Conservation (phyloP, 2,329 filamentous ascomycete genomes). For the Hymenoscyphus scutula region DNA sequence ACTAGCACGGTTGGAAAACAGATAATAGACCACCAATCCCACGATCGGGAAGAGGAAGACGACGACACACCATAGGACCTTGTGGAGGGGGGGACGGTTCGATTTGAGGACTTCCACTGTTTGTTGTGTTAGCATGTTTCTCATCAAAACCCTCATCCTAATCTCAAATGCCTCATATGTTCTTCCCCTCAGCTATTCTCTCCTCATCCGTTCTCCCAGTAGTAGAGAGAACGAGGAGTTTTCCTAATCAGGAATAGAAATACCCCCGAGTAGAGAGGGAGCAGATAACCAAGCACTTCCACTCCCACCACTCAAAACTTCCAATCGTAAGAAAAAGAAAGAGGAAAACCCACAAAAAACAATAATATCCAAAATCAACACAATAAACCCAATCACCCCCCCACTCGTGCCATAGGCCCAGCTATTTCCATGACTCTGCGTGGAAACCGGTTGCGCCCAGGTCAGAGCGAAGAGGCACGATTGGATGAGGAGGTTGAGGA, state of each 20-base stretch:
- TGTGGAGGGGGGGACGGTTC: constrained; percentile 54
- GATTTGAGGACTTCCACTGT: constrained; percentile 64
- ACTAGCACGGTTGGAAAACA: constrained; percentile 60
- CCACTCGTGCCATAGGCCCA: constrained; percentile 62
- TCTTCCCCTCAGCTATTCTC: too few relatives aligned
- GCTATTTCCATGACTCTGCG: constrained; percentile 41
- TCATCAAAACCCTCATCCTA: too few relatives aligned
- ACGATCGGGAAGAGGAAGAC: constrained; percentile 64
- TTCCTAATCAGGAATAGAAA: too few relatives aligned
- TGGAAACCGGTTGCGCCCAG: constrained; percentile 42
- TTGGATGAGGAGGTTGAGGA: constrained; percentile 49
- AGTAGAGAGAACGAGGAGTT: too few relatives aligned
- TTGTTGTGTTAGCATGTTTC: too few relatives aligned
- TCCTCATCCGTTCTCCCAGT: too few relatives aligned
- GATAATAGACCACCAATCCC: constrained; percentile 60
- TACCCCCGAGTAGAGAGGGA: too few relatives aligned
- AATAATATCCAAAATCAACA: constrained; percentile 61
- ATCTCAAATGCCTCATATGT: too few relatives aligned
- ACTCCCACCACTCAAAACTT: too few relatives aligned
- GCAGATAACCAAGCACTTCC: too few relatives aligned
- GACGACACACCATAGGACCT: constrained; percentile 60
- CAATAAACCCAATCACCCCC: constrained; percentile 59
- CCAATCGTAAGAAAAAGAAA: too few relatives aligned
- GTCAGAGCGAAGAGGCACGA: constrained; percentile 50
- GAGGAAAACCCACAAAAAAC: constrained; percentile 55